These are phyloP conservation scores for Raddia guianensis DNA, from an alignment of 176 grass and related monocot genomes.

Conservation along the genomic window DNA sequence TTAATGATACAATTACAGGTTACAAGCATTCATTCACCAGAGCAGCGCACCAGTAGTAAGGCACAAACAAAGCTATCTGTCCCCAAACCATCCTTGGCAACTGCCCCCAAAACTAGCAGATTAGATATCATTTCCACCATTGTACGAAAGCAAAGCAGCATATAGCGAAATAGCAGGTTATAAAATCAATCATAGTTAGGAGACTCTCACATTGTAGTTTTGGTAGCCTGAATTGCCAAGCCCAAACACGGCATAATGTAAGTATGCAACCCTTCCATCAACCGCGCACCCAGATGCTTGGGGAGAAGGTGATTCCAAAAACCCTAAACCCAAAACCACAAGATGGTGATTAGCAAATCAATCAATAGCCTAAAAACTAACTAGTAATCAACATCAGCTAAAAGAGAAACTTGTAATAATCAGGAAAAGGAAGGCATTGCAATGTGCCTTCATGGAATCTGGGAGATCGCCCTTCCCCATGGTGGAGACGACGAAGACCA, in stretches of 20 bases:
- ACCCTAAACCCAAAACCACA: conserved; percentile 15
- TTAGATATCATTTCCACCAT: background rate
- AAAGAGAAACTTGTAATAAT: too few species aligned
- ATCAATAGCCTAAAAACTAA: background rate
- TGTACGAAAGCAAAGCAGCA: background rate
- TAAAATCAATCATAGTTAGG: background rate
- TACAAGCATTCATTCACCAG: background rate
- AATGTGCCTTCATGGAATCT: conserved; percentile 68
- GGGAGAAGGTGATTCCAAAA: conserved; percentile 72
- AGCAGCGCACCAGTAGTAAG: background rate
- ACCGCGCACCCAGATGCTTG: conserved; percentile 55
- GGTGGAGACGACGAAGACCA: conserved; percentile 89
- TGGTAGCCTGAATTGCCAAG: conserved; percentile 90
- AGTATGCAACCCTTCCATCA: conserved; percentile 56
- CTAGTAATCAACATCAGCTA: background rate
- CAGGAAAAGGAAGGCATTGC: conserved; percentile 3
- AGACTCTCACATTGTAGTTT: conserved; percentile 87
- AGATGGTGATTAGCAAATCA: conserved; percentile 4
- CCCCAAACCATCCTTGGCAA: background rate
- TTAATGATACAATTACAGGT: background rate
- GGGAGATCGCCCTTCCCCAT: conserved; percentile 85
- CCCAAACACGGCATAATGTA: conserved; percentile 82
- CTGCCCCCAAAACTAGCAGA: background rate
- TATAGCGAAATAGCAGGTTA: background rate
- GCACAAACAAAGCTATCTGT: conserved; percentile 1